Percentiles rank a stretch among this genome's conserved stretches.
phyloP scores from a whole-genome alignment of 495 filamentous ascomycete genomes.

The Podospora pseudopauciseta region DNA sequence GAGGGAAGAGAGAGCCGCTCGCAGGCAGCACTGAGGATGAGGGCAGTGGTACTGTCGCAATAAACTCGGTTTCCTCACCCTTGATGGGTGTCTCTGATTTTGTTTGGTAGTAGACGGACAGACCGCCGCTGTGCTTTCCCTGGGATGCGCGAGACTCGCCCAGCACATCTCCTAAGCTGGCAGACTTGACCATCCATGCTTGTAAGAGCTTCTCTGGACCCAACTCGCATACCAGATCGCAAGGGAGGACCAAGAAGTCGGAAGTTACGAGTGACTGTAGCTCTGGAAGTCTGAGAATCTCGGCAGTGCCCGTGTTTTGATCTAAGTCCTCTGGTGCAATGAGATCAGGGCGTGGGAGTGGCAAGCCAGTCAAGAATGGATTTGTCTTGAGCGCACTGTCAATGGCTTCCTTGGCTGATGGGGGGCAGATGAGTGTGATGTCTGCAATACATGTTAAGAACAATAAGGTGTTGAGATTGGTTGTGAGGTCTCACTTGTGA shows the following conservation, averaged over 20 bases:
- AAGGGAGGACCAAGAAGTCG: conserved; percentile 88
- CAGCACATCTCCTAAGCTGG: conserved; percentile 53
- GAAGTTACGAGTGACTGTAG: conserved; percentile 66
- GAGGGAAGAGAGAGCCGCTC: conserved; percentile 56
- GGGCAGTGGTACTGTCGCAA: conserved; percentile 65
- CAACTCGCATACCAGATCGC: conserved; percentile 89
- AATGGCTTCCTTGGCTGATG: conserved; percentile 66
- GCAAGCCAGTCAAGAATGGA: conserved; percentile 77
- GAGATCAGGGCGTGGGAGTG: conserved; percentile 68
- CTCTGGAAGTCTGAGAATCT: conserved; percentile 79
- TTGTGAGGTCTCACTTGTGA: conserved; percentile 57
- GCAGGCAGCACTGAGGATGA: conserved; percentile 52
- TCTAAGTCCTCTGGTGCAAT: conserved; percentile 68
- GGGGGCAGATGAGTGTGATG: conserved; percentile 79
- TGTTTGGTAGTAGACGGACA: conserved; percentile 87
- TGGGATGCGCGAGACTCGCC: conserved; percentile 31
- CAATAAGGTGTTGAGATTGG: neutral
- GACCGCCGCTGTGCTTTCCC: conserved; percentile 60
- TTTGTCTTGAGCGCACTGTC: conserved; percentile 78
- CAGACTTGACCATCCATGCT: conserved; percentile 85
- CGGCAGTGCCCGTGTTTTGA: conserved; percentile 78
- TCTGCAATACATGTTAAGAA: conserved; percentile 45
- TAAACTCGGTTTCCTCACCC: conserved; percentile 86
- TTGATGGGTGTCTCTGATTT: conserved; percentile 72
- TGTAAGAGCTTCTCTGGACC: conserved; percentile 76